A percentile compares a stretch with the other conserved stretches of the same genome.
Evolutionary conservation across 768 basidiomycete species (phyloP).

Genomic region (Xerocomellus chrysenteron): DNA sequence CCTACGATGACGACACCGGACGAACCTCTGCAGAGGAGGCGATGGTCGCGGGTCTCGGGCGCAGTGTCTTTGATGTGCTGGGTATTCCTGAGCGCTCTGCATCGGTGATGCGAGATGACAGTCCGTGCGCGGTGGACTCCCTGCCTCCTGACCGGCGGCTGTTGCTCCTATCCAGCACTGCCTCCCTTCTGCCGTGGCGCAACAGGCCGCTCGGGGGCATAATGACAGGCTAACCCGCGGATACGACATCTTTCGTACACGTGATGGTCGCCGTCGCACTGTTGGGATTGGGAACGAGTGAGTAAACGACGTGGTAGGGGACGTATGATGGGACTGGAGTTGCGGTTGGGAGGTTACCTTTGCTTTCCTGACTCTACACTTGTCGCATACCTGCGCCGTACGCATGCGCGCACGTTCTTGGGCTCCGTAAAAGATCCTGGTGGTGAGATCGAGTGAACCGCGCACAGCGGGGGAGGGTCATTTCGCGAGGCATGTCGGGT

Average conservation of each 20-base stretch:
- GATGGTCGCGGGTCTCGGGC: no score
- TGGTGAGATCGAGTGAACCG: conserved; percentile 58
- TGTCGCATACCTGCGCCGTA: conserved; percentile 64
- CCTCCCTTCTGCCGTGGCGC: background rate
- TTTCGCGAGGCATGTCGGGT: no score
- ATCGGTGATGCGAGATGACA: background rate
- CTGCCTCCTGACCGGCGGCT: background rate
- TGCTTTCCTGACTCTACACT: conserved; percentile 69
- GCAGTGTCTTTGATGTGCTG: no score
- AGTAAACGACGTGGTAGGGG: no score
- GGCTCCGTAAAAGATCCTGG: conserved; percentile 39
- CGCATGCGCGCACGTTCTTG: conserved; percentile 54
- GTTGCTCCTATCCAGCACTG: conserved; percentile 4
- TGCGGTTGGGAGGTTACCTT: conserved; percentile 47
- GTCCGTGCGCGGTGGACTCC: background rate
- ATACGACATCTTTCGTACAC: conserved; percentile 16
- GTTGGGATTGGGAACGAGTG: no score
- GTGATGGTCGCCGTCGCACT: no score
- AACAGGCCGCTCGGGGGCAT: conserved; percentile 56
- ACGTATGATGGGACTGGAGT: no score
- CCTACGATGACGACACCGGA: no score
- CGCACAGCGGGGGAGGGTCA: conserved; percentile 21
- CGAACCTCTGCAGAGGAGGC: no score
- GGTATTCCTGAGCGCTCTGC: no score
- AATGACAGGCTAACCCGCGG: conserved; percentile 61